Percentiles rank a stretch among this genome's conserved stretches.
phyloP scores from a whole-genome alignment of 495 filamentous ascomycete species.

The Penicillium macrosclerotiorum region DNA sequence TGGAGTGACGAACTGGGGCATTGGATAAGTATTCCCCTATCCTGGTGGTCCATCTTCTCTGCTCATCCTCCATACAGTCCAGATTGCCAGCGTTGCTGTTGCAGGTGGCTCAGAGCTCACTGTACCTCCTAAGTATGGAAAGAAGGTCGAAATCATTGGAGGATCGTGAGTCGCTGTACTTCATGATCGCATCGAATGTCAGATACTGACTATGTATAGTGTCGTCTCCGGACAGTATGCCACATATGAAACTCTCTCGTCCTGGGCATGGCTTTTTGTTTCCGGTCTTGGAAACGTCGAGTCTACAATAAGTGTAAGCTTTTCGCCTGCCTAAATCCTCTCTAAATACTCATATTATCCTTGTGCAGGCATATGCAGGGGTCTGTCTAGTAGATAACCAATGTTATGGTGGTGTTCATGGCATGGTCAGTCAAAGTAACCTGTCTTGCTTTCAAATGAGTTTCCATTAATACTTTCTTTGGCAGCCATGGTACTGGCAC shows the following conservation, averaged over 20 bases:
- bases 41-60: background rate
- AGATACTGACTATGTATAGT: conserved; percentile 8
- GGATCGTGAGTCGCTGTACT: conserved; percentile 42
- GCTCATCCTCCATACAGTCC: conserved; percentile 37
- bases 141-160: conserved; percentile 65
- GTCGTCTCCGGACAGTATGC: conserved; percentile 56
- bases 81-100: conserved; percentile 56
- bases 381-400: conserved; percentile 58
- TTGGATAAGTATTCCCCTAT: conserved; percentile 43
- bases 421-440: conserved; percentile 30
- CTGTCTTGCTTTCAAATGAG: too few relatives aligned
- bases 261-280: conserved; percentile 55
- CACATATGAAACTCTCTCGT: conserved; percentile 62
- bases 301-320: conserved; percentile 52
- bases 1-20: conserved; percentile 65
- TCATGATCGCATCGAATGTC: background rate
- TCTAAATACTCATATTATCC: background rate
- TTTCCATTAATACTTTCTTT: conserved; percentile 1
- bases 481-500: conserved; percentile 63
- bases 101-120: conserved; percentile 45
- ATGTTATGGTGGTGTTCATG: conserved; percentile 51
- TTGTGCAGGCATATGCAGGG: conserved; percentile 53
- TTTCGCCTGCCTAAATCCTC: background rate
- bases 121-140: conserved; percentile 48
- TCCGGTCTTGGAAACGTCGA: conserved; percentile 64